Conservation (phyloP, 768 basidiomycete species). For the Termitomyces bulborhizus region DNA sequence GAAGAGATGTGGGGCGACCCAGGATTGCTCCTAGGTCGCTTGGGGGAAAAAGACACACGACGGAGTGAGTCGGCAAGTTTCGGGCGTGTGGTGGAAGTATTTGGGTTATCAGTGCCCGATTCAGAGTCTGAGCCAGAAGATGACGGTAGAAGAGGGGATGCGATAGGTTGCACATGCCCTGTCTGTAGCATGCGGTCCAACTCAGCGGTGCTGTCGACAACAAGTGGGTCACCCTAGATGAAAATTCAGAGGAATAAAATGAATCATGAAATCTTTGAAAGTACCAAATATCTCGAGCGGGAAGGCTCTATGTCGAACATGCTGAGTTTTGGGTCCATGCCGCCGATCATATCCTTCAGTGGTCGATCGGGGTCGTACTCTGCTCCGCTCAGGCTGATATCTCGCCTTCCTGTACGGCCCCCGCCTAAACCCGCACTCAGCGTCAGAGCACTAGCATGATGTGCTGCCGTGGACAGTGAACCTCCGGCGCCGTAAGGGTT, state of each 20-base stretch:
- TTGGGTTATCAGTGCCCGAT: constrained; percentile 20
- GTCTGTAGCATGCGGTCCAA: constrained; percentile 56
- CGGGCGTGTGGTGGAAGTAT: constrained; percentile 37
- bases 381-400: constrained; percentile 61
- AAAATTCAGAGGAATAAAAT: constrained; percentile 5
- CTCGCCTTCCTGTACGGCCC: constrained; percentile 41
- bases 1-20: constrained; percentile 19
- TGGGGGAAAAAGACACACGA: constrained; percentile 68
- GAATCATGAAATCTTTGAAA: constrained; percentile 13
- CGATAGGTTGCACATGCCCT: constrained; percentile 33
- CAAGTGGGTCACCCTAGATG: constrained; percentile 36
- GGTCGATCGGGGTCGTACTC: constrained; percentile 87
- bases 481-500: constrained; percentile 61
- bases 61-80: constrained; percentile 68
- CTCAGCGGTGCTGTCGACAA: constrained; percentile 57
- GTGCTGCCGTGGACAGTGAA: constrained; percentile 77
- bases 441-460: constrained; percentile 87
- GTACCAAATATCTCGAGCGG: constrained; percentile 42
- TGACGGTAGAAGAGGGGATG: constrained; percentile 41
- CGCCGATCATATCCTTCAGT: constrained; percentile 64
- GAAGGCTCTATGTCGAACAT: constrained; percentile 50
- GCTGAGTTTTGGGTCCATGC: constrained; percentile 49
- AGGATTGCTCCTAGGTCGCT: constrained; percentile 53
- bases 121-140: constrained; percentile 49
- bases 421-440: constrained; percentile 77